A percentile compares a stretch with the other conserved stretches of the same genome.
phyloP scores from a whole-genome alignment of 2,329 filamentous ascomycete species.

The Cercospora sp. region DNA sequence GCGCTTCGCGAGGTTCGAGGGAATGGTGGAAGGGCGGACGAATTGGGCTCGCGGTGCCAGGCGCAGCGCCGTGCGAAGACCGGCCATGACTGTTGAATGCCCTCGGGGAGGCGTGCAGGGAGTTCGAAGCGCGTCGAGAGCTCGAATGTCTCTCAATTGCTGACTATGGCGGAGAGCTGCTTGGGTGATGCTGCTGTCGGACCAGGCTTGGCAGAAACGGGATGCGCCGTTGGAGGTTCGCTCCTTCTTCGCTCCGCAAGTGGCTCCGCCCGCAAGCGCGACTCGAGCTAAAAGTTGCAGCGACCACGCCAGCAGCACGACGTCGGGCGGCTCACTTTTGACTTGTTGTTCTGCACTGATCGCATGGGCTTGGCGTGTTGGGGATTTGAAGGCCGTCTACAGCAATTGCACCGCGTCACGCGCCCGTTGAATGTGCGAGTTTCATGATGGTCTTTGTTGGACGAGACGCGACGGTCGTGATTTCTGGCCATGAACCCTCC shows the following conservation, averaged over 20 bases:
- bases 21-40: slow-evolving; percentile 27
- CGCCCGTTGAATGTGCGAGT: slow-evolving; percentile 6
- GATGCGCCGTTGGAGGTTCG: neutral
- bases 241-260: slow-evolving; percentile 11
- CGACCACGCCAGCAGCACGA: neutral
- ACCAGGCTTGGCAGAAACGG: slow-evolving; percentile 11
- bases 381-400: neutral
- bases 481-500: slow-evolving; percentile 22
- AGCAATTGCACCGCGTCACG: neutral
- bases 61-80: slow-evolving; percentile 30
- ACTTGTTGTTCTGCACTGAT: neutral
- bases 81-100: slow-evolving; percentile 29
- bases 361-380: slow-evolving; percentile 8
- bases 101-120: neutral
- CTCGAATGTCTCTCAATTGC: slow-evolving; percentile 10
- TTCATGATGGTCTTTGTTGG: slow-evolving; percentile 21
- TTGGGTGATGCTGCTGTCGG: slow-evolving; percentile 2
- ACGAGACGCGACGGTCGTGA: slow-evolving; percentile 19
- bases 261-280: slow-evolving; percentile 5
- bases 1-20: slow-evolving; percentile 29
- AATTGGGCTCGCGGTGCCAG: slow-evolving; percentile 34
- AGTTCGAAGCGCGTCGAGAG: slow-evolving; percentile 4
- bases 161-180: neutral
- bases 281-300: slow-evolving; percentile 8
- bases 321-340: neutral